phyloP scores from a whole-genome alignment of 805 yeast species.

The Yarrowia sp. region DNA sequence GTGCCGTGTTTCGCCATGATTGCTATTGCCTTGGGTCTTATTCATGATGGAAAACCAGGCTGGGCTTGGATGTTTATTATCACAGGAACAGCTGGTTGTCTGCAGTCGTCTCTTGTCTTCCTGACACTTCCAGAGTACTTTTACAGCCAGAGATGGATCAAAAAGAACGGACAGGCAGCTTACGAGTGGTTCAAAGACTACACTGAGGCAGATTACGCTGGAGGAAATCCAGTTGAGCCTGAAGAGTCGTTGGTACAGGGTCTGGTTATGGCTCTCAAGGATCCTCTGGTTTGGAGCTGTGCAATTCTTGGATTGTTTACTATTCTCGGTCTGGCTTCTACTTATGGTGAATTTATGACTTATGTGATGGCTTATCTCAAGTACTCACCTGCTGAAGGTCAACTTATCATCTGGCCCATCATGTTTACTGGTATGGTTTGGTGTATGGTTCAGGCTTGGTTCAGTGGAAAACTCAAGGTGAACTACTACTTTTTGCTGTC shows the following conservation, averaged over 20 bases:
- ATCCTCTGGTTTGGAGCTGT: not conserved
- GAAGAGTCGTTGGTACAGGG: not conserved
- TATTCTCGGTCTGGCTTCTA: not conserved
- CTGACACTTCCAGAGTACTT: not conserved
- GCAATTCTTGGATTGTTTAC: not conserved
- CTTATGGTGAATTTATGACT: not conserved
- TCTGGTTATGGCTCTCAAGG: not conserved
- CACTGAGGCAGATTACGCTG: not conserved
- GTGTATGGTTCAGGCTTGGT: slow-evolving; percentile 3
- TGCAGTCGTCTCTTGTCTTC: not conserved
- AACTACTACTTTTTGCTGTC: slow-evolving; percentile 1
- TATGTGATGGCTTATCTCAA: not conserved
- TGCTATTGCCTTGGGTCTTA: not conserved
- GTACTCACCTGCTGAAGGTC: not conserved
- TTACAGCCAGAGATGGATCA: not conserved
- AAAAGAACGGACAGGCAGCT: not conserved
- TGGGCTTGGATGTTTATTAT: slow-evolving; percentile 6
- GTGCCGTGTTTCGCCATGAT: slow-evolving; percentile 4
- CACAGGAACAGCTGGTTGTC: not conserved
- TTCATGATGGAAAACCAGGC: slow-evolving; percentile 6
- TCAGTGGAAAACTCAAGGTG: not conserved
- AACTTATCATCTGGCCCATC: not conserved
- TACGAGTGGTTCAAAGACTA: not conserved
- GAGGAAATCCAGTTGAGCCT: not conserved
- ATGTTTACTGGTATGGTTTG: not conserved